phyloP scores from a whole-genome alignment of 805 yeast species.

The Starmerella powellii region DNA sequence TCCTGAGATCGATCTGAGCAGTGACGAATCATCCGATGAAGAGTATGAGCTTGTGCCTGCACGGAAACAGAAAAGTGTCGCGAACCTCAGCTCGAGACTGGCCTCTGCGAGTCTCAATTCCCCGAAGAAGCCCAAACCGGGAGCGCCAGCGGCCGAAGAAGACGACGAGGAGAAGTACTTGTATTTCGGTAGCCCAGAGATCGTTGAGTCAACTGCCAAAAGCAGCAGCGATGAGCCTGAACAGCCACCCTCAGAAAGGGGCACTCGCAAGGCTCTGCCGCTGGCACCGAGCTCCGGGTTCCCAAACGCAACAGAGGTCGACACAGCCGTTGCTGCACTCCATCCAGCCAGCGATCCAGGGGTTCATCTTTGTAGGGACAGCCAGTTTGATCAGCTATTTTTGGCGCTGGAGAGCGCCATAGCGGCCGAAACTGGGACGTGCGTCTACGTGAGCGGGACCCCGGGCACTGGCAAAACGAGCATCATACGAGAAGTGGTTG shows the following conservation, averaged over 20 bases:
- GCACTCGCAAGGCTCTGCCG: neutral
- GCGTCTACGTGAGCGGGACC: constrained; percentile 86
- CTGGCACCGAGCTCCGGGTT: neutral
- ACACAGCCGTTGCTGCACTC: constrained; percentile 6
- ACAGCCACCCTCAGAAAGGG: neutral
- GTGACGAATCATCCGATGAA: neutral
- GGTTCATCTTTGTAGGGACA: constrained; percentile 73
- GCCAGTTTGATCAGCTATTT: constrained; percentile 62
- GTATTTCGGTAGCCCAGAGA: neutral
- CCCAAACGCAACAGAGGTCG: neutral
- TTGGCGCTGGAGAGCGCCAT: constrained; percentile 60
- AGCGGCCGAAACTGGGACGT: constrained; percentile 58
- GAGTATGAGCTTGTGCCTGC: neutral
- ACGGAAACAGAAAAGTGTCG: neutral
- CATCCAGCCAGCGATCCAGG: constrained; percentile 28
- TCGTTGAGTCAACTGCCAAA: too few species aligned
- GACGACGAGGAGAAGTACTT: too few species aligned
- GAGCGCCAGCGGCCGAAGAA: neutral
- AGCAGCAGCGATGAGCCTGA: too few species aligned
- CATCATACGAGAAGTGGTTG: constrained; percentile 74
- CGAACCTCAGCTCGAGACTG: neutral
- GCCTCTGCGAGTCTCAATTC: neutral
- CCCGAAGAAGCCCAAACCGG: neutral
- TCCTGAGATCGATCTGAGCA: neutral
- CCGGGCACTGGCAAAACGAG: constrained; percentile 98